phyloP scores from a whole-genome alignment of 2,329 filamentous ascomycete genomes.

The Colletotrichum viniferum region DNA sequence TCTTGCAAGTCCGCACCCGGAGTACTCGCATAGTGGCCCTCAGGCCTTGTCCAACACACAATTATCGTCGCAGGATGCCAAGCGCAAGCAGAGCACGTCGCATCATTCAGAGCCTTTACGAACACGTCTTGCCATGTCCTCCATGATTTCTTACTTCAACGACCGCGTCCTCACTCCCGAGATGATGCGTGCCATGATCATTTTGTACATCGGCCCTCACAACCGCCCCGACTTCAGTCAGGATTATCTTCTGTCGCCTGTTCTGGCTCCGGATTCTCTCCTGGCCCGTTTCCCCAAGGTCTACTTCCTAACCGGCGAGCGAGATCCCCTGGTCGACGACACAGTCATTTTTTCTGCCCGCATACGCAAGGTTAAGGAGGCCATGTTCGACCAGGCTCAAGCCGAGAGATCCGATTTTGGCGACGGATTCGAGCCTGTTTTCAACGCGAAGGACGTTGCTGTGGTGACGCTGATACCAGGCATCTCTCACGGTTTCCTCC shows the following conservation, averaged over 20 bases:
- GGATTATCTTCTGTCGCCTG: constrained; percentile 88
- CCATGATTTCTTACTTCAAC: constrained; percentile 98
- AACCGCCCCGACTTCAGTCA: constrained; percentile 91
- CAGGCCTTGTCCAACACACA: constrained; percentile 27
- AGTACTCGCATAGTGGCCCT: constrained; percentile 55
- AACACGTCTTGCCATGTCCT: constrained; percentile 90
- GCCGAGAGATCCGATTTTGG: constrained; percentile 40
- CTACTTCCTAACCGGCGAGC: constrained; percentile 92
- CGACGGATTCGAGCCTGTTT: constrained; percentile 51
- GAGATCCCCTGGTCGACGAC: constrained; percentile 94
- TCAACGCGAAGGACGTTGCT: constrained; percentile 75
- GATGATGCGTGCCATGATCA: constrained; percentile 99
- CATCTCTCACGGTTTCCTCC: constrained; percentile 91
- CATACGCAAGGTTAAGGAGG: constrained; percentile 78
- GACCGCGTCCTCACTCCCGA: constrained; percentile 93
- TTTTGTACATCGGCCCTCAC: constrained; percentile 93
- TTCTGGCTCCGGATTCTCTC: constrained; percentile 84
- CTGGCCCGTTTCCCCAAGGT: constrained; percentile 90
- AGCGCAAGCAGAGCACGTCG: constrained; percentile 38
- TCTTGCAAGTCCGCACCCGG: constrained; percentile 46
- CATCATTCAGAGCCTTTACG: constrained; percentile 65
- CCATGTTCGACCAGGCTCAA: constrained; percentile 37
- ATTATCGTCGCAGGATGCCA: background rate
- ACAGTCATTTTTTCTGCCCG: constrained; percentile 95
- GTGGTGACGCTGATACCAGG: constrained; percentile 88